phyloP scores from a whole-genome alignment of 257 asterid genomes.

The Nicotiana undulata region DNA sequence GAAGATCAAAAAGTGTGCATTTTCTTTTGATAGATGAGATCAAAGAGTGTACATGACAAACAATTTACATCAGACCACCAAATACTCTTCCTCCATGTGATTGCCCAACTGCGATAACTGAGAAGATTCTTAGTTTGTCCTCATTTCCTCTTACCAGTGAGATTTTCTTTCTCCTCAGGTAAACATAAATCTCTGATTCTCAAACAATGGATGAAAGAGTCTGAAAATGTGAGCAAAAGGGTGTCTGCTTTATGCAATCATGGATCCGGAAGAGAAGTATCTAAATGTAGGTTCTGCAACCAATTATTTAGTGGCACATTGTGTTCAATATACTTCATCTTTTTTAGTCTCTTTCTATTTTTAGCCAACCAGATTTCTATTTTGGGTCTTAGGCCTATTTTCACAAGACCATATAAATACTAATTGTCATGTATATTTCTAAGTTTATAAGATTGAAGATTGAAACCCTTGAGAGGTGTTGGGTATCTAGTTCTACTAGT shows the following conservation, averaged over 20 bases:
- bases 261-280: neutral
- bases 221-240: neutral
- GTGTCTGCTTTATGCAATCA: neutral
- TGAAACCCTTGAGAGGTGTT: neutral
- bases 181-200: neutral
- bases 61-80: neutral
- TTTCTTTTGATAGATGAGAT: neutral
- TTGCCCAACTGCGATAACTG: neutral
- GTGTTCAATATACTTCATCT: neutral
- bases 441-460: neutral
- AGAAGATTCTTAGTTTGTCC: neutral
- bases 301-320: neutral
- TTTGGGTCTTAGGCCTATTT: neutral
- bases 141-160: neutral
- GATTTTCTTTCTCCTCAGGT: neutral
- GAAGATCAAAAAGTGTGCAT: neutral
- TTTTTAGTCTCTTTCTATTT: neutral
- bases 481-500: neutral
- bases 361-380: neutral
- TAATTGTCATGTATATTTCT: neutral
- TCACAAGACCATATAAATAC: neutral
- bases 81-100: neutral
- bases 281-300: neutral
- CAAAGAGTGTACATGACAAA: neutral
- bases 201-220: neutral